Evolutionary conservation across 495 filamentous ascomycete species (phyloP).

Genomic region (Astrocystis sublimbata): DNA sequence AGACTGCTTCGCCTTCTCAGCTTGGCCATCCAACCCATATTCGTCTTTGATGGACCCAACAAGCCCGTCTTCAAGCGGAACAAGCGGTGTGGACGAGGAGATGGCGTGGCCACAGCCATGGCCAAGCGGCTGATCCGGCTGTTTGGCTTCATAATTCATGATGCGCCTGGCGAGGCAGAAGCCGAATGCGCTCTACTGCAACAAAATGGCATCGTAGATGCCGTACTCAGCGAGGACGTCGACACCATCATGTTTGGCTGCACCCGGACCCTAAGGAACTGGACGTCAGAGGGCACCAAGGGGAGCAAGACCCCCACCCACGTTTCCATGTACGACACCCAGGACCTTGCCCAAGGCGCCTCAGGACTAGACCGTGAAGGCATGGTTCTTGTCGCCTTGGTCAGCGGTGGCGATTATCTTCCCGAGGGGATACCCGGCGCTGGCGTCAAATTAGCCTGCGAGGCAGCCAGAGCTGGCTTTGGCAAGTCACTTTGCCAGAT

Average conservation of each 20-base stretch:
- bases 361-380: slow-evolving; percentile 73
- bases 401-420: slow-evolving; percentile 95
- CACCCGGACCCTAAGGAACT: slow-evolving; percentile 73
- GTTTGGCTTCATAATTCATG: slow-evolving; percentile 82
- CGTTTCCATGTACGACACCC: slow-evolving; percentile 72
- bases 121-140: slow-evolving; percentile 78
- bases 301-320: slow-evolving; percentile 75
- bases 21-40: slow-evolving; percentile 81
- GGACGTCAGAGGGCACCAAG: slow-evolving; percentile 69
- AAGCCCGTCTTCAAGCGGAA: slow-evolving; percentile 92
- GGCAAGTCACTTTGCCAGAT: slow-evolving; percentile 72
- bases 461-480: slow-evolving; percentile 88
- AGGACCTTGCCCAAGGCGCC: slow-evolving; percentile 50
- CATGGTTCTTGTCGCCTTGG: slow-evolving; percentile 92
- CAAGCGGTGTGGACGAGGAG: slow-evolving; percentile 55
- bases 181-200: slow-evolving; percentile 93
- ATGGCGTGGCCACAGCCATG: slow-evolving; percentile 56
- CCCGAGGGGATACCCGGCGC: slow-evolving; percentile 87
- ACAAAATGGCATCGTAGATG: slow-evolving; percentile 82
- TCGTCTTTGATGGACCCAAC: slow-evolving; percentile 91
- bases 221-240: slow-evolving; percentile 94
- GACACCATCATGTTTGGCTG: slow-evolving; percentile 99
- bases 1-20: slow-evolving; percentile 81
- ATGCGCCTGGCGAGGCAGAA: slow-evolving; percentile 93
- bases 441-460: slow-evolving; percentile 81